These are phyloP conservation scores for Cadophora sp. DNA, from an alignment of 2,329 filamentous ascomycete genomes.

Conservation along the genomic window DNA sequence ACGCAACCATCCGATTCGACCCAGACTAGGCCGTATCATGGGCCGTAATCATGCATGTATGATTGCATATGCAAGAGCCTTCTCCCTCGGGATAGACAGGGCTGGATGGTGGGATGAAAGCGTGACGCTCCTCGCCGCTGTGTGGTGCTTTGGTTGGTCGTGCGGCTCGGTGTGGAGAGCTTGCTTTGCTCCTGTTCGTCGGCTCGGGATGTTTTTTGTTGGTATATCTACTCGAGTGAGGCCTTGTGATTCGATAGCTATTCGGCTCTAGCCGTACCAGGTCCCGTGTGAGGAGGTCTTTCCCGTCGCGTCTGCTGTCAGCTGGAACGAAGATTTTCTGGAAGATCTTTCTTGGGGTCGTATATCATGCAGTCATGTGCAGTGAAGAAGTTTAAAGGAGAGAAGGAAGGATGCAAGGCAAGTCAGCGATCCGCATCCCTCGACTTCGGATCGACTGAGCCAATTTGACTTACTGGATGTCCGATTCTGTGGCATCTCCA, in stretches of 20 bases:
- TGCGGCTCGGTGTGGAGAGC: not conserved
- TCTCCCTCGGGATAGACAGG: not conserved
- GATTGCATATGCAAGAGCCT: not conserved
- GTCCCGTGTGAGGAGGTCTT: too few species aligned
- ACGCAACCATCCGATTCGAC: not conserved
- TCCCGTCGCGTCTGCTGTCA: too few species aligned
- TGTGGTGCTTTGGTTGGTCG: not conserved
- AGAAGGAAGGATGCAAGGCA: not conserved
- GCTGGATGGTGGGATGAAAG: not conserved
- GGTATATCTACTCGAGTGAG: not conserved
- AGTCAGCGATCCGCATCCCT: not conserved
- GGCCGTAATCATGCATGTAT: not conserved
- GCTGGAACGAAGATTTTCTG: too few species aligned
- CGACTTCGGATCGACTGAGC: not conserved
- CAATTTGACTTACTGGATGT: not conserved
- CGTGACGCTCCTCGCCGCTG: not conserved
- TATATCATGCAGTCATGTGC: too few species aligned
- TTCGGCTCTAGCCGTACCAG: not conserved
- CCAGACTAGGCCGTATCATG: not conserved
- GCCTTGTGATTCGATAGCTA: not conserved
- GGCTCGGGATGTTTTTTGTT: not conserved
- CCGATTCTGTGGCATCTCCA: not conserved
- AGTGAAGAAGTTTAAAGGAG: not conserved
- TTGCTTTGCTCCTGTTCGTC: not conserved
- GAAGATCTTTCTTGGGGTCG: too few species aligned